Evolutionary conservation across 441 rosid species (phyloP), one percentile per base, ranked within the genome.

Genomic region (Croton setiger): DNA sequence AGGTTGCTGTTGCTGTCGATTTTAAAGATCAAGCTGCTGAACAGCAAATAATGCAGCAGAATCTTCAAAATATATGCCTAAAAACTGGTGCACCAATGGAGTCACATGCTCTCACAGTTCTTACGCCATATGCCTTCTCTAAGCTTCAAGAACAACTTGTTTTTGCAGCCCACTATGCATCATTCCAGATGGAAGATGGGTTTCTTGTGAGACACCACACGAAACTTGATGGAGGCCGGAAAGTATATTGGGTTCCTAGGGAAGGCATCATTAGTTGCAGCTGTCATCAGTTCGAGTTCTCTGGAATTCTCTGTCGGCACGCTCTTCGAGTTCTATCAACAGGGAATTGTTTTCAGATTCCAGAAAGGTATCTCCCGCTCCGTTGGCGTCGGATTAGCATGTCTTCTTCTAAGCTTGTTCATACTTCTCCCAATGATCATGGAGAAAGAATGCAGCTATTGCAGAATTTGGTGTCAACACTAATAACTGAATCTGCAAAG

Each of bases 1-100:
- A 94, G 98, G 97, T 88, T 53, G 92, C 97, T 51, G 88, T 86
- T 69, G 88, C 87, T 0, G 88, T 89, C 49, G 96, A 90, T 82
- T 91, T 94, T 62, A 91, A 88, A 88, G 96, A 94, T 79, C 99
- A 91, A 79, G 89, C 93, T 6, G 93, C 91, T 33, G 99, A 94
- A 80, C 99, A 91, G 79, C 97, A 91, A 74, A 89, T 90, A 41
- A 91, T 94, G 99, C 99, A 91, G 81, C 96, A 87, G 78, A 94
- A 91, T 77, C 88, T 94, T 58, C 97, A 91, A 76, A 94, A 94
- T 69, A 88, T 91, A 68, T 81, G 85, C 82, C 81, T 91, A 54
- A 94, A 94, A 76, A 91, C 99, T 0, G 98, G 98, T 0, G 96
- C 96, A 7, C 97, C 97, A 7, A 94, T 94, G 99, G 97, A 94